phyloP scores from a whole-genome alignment of 805 yeast genomes.

The Spathaspora boniae region DNA sequence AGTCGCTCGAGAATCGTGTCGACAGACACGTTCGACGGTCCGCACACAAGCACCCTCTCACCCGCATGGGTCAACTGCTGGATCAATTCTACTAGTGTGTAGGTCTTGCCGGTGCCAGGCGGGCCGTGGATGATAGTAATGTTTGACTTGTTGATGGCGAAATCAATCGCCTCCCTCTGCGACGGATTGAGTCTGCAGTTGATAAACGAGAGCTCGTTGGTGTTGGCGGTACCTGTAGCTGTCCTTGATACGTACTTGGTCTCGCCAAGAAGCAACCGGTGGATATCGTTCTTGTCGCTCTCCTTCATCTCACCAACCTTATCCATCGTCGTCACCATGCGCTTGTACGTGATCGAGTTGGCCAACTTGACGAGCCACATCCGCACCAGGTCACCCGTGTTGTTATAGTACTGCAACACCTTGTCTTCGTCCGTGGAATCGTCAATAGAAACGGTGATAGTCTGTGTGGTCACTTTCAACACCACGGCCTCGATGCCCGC shows the following conservation, averaged over 20 bases:
- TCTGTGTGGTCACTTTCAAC: slow-evolving; percentile 44
- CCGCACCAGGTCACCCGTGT: slow-evolving; percentile 36
- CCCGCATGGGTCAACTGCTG: slow-evolving; percentile 55
- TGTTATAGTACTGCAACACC: slow-evolving; percentile 44
- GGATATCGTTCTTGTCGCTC: slow-evolving; percentile 25
- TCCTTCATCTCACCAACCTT: slow-evolving; percentile 52
- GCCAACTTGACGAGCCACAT: slow-evolving; percentile 67
- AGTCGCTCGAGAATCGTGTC: slow-evolving; percentile 87
- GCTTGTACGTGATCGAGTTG: slow-evolving; percentile 67
- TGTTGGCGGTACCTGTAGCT: slow-evolving; percentile 20
- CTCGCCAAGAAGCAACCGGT: slow-evolving; percentile 48
- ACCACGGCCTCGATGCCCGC: slow-evolving; percentile 61
- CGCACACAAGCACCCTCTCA: slow-evolving; percentile 76
- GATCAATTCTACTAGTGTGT: slow-evolving; percentile 77
- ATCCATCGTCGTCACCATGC: slow-evolving; percentile 77
- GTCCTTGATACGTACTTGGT: slow-evolving; percentile 27
- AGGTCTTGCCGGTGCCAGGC: slow-evolving; percentile 82
- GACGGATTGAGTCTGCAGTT: slow-evolving; percentile 57
- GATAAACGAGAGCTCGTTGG: slow-evolving; percentile 23
- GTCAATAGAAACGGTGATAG: slow-evolving; percentile 59
- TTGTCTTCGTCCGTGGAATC: slow-evolving; percentile 46
- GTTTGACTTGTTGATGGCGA: slow-evolving; percentile 55
- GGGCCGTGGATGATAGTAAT: slow-evolving; percentile 71
- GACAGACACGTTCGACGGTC: slow-evolving; percentile 90
- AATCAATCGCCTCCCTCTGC: slow-evolving; percentile 68